Conservation (phyloP, 129 eudicot genomes). For the Sambucus nigra region DNA sequence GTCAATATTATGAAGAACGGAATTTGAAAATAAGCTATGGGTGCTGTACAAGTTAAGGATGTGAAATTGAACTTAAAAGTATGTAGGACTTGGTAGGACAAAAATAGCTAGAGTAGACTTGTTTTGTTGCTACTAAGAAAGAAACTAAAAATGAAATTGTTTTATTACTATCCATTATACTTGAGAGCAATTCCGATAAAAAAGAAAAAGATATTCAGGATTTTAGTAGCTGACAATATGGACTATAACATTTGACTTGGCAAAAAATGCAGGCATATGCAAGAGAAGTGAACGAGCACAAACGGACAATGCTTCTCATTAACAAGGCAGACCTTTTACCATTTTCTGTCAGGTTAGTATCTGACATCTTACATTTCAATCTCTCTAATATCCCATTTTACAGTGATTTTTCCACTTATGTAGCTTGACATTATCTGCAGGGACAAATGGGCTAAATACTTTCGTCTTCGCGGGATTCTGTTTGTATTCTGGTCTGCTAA, state of each 20-base stretch:
- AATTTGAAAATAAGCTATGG: no score
- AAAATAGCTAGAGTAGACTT: no score
- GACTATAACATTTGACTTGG: conserved; percentile 1
- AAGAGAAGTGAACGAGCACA: conserved; percentile 73
- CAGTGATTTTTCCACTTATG: background rate
- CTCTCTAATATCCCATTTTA: background rate
- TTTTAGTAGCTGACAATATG: background rate
- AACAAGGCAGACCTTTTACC: conserved; percentile 98
- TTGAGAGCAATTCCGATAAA: no score
- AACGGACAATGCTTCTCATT: conserved; percentile 71
- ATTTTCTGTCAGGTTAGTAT: conserved; percentile 49
- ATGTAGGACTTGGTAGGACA: no score
- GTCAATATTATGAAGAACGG: no score
- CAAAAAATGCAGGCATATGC: conserved; percentile 82
- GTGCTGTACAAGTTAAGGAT: no score
- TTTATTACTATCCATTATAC: no score
- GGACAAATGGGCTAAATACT: conserved; percentile 74
- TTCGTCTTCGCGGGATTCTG: conserved; percentile 62
- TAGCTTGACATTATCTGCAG: conserved; percentile 30
- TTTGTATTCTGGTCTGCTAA: conserved; percentile 91
- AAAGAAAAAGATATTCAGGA: no score
- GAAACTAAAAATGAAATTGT: no score
- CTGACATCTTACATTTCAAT: background rate
- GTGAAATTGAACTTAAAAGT: no score
- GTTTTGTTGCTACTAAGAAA: no score